A percentile compares a stretch with the other conserved stretches of the same genome.
Conservation (phyloP, 257 asterid genomes). For the Solanum corneliomulleri region DNA sequence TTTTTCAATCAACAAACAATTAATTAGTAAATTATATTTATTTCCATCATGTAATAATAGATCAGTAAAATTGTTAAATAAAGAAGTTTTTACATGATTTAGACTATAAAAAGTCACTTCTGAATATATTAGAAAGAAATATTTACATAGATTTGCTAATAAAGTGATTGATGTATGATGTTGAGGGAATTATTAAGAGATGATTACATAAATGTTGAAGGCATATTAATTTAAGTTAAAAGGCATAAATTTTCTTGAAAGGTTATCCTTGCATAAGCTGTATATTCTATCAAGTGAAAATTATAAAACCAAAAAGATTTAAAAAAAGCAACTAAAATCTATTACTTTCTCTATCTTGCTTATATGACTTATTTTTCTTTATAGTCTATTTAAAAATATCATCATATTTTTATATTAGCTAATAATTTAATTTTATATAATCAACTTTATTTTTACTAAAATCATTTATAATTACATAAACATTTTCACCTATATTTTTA, state of each 20-base stretch:
- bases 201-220: background rate
- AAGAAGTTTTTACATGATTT: background rate
- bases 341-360: too few species aligned
- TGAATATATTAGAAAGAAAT: background rate
- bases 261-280: background rate
- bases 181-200: background rate
- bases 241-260: background rate
- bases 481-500: too few species aligned
- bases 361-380: too few species aligned
- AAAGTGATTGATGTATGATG: background rate
- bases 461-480: too few species aligned
- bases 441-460: too few species aligned
- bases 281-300: background rate
- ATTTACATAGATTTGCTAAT: background rate
- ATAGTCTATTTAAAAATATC: rapidly evolving
- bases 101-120: background rate
- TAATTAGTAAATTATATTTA: background rate
- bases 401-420: too few species aligned
- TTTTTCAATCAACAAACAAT: background rate
- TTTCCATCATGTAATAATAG: background rate
- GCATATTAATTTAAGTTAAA: background rate
- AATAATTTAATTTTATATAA: too few species aligned
- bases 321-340: background rate
- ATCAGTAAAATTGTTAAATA: background rate
- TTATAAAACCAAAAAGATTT: background rate